phyloP scores from a whole-genome alignment of 1,284 basidiomycete genomes.

The Anthracocystis panici-leucophaei region DNA sequence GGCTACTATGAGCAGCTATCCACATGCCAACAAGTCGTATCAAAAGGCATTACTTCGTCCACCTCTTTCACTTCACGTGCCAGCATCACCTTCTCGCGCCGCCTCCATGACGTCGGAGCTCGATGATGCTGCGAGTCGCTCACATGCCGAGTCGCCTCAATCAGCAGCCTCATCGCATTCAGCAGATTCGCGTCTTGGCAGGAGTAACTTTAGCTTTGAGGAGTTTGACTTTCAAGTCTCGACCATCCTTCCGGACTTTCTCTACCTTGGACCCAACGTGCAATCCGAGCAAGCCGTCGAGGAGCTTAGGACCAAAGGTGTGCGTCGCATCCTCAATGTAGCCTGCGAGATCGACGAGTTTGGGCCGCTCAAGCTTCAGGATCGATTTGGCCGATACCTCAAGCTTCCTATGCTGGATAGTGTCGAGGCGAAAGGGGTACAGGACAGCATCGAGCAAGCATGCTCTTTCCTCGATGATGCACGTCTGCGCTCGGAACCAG shows the following conservation, averaged over 20 bases:
- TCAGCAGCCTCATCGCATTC: background rate
- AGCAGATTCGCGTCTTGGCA: constrained; percentile 3
- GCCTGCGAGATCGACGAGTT: constrained; percentile 76
- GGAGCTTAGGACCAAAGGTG: constrained; percentile 80
- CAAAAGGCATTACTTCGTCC: constrained; percentile 10
- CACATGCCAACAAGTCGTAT: constrained; percentile 17
- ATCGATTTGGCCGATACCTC: constrained; percentile 80
- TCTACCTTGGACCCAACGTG: constrained; percentile 92
- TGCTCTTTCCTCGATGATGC: constrained; percentile 92
- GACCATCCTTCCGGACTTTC: constrained; percentile 84
- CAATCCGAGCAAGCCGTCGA: constrained; percentile 79
- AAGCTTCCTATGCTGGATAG: constrained; percentile 92
- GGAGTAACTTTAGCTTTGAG: constrained; percentile 19
- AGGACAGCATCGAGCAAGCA: constrained; percentile 82
- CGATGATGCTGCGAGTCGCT: background rate
- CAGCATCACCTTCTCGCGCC: constrained; percentile 2
- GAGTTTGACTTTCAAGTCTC: constrained; percentile 51
- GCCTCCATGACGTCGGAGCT: background rate
- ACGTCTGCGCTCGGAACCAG: constrained; percentile 83
- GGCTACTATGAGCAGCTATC: constrained; percentile 33
- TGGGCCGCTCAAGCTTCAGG: constrained; percentile 31
- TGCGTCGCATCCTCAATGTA: constrained; percentile 89
- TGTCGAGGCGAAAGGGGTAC: constrained; percentile 91
- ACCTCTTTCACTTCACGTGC: constrained; percentile 6
- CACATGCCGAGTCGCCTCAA: background rate